Conservation (phyloP, 2,329 filamentous ascomycete species). For the Fusarium hainanense region DNA sequence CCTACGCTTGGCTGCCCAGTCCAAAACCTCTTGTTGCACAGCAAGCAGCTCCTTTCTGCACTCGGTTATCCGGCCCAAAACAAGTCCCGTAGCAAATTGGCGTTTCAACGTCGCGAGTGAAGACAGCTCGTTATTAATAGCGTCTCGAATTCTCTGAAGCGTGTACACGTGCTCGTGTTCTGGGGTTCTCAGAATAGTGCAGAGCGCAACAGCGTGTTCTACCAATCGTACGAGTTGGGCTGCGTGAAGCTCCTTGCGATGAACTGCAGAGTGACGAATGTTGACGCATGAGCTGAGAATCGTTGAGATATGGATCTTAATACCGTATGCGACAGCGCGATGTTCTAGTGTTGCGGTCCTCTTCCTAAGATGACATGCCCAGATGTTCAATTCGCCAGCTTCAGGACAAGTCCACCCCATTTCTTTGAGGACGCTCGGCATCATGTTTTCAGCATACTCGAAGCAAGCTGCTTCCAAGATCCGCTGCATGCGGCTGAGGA, state of each 20-base stretch:
- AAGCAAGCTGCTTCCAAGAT: not conserved
- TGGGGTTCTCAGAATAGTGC: not conserved
- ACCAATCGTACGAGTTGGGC: not conserved
- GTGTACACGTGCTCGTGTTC: not conserved
- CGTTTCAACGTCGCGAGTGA: not conserved
- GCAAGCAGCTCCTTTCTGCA: not conserved
- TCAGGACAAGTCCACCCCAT: not conserved
- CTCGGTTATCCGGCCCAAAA: not conserved
- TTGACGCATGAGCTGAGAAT: not conserved
- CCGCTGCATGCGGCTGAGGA: not conserved
- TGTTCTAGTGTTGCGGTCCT: not conserved
- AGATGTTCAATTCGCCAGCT: not conserved
- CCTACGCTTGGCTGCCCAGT: not conserved
- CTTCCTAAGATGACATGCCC: not conserved
- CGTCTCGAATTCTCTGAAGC: not conserved
- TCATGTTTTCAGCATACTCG: not conserved
- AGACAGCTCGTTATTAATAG: not conserved
- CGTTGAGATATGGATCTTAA: rapidly evolving
- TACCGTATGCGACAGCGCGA: not conserved
- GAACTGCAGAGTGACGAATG: not conserved
- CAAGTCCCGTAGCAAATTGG: too few relatives aligned
- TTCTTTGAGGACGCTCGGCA: not conserved
- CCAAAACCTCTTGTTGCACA: not conserved
- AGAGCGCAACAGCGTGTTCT: not conserved
- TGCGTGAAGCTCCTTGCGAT: not conserved